A percentile compares a stretch with the other conserved stretches of the same genome.
Conservation (phyloP, 805 yeast species). For the Ogataea nonfermentans region DNA sequence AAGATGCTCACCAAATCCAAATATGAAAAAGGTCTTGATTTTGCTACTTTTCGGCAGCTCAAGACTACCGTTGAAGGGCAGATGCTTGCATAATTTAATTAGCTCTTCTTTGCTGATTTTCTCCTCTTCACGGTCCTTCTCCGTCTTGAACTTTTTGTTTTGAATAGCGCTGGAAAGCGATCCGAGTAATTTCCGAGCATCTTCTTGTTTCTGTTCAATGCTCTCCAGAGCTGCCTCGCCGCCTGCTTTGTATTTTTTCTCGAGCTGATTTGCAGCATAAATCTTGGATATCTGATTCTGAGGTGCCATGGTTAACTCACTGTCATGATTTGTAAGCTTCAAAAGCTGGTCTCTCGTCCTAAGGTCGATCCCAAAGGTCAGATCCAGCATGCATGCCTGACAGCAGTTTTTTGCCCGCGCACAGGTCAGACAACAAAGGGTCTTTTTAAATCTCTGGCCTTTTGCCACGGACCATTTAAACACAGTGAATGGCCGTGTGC, state of each 20-base stretch:
- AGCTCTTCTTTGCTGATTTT: conserved; percentile 42
- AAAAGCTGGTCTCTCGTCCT: conserved; percentile 77
- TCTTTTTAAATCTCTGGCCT: conserved; percentile 49
- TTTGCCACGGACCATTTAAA: conserved; percentile 66
- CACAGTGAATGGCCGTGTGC: conserved; percentile 81
- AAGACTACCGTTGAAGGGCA: conserved; percentile 71
- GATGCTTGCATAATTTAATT: conserved; percentile 48
- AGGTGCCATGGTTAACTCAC: conserved; percentile 34
- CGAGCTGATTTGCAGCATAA: conserved; percentile 52
- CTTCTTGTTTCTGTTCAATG: conserved; percentile 21
- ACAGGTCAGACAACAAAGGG: conserved; percentile 77
- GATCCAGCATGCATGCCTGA: conserved; percentile 82
- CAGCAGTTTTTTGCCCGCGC: conserved; percentile 79
- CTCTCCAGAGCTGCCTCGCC: conserved; percentile 27
- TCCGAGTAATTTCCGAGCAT: conserved; percentile 50
- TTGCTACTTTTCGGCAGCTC: conserved; percentile 38
- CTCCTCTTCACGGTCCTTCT: conserved; percentile 16
- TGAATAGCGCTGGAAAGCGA: conserved; percentile 10
- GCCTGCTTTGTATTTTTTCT: conserved; percentile 30
- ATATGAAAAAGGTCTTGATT: conserved; percentile 64
- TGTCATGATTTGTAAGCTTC: conserved; percentile 48
- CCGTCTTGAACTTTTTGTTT: conserved; percentile 9
- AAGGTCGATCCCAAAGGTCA: conserved; percentile 77
- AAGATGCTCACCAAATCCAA: conserved; percentile 65
- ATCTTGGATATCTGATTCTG: conserved; percentile 44